Evolutionary conservation across 164 flowering plant genomes (phyloP).

Genomic region (Sedum album): DNA sequence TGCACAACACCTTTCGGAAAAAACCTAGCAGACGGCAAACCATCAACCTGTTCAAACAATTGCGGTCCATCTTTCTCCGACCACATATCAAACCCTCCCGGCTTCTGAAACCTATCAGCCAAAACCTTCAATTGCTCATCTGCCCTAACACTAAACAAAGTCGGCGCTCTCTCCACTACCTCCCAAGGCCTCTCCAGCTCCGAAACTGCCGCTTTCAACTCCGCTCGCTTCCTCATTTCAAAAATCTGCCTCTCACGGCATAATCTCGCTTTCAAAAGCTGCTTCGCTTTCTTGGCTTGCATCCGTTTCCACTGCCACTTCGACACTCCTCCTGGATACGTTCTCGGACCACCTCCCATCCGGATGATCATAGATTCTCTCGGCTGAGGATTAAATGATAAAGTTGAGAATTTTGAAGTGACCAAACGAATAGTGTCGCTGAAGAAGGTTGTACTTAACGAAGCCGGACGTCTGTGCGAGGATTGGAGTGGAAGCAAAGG

Average conservation of each 20-base stretch:
- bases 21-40: slow-evolving; percentile 56
- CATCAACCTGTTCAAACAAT: slow-evolving; percentile 45
- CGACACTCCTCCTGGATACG: not conserved
- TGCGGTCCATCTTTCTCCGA: slow-evolving; percentile 6
- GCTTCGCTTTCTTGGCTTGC: slow-evolving; percentile 8
- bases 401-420: not conserved
- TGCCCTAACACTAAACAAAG: slow-evolving; percentile 13
- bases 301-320: slow-evolving; percentile 9
- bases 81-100: slow-evolving; percentile 28
- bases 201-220: slow-evolving; percentile 69
- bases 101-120: slow-evolving; percentile 75
- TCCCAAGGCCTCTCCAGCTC: slow-evolving; percentile 84
- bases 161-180: slow-evolving; percentile 5
- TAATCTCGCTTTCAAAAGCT: slow-evolving; percentile 50
- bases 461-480: not conserved
- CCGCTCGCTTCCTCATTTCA: slow-evolving; percentile 90
- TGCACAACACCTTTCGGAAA: slow-evolving; percentile 89
- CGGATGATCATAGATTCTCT: not conserved
- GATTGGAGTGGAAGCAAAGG: not conserved
- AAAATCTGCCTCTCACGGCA: slow-evolving; percentile 75
- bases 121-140: slow-evolving; percentile 42
- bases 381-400: not conserved
- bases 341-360: slow-evolving; percentile 6
- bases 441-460: not conserved
- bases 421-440: not conserved